Evolutionary conservation across 75 land plant genomes (phyloP).

Genomic region (Pinus tabuliformis): DNA sequence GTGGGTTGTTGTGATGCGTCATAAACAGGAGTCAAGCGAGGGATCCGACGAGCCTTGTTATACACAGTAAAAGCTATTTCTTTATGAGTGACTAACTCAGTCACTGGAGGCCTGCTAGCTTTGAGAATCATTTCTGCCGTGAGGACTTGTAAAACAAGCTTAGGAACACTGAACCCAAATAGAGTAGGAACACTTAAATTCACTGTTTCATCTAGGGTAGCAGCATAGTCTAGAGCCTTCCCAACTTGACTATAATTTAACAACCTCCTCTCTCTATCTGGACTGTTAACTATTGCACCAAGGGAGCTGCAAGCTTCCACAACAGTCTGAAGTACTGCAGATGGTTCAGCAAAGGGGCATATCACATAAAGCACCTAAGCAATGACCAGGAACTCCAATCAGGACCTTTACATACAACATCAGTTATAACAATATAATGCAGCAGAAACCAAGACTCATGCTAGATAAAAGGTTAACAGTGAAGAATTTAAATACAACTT

Average conservation of each 20-base stretch:
- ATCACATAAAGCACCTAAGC: slow-evolving; percentile 84
- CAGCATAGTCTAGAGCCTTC: slow-evolving; percentile 42
- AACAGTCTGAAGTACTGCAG: slow-evolving; percentile 68
- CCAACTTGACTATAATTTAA: slow-evolving; percentile 41
- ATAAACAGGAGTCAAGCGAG: slow-evolving; percentile 27
- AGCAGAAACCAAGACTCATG: not conserved
- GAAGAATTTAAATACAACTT: not conserved
- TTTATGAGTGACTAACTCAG: slow-evolving; percentile 63
- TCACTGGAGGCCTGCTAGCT: slow-evolving; percentile 51
- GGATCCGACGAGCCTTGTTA: slow-evolving; percentile 81
- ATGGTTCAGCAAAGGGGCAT: slow-evolving; percentile 86
- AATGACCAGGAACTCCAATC: slow-evolving; percentile 5
- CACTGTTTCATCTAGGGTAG: slow-evolving; percentile 57
- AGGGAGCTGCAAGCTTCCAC: slow-evolving; percentile 71
- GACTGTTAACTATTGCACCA: slow-evolving; percentile 48
- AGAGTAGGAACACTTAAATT: slow-evolving; percentile 40
- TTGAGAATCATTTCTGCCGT: slow-evolving; percentile 80
- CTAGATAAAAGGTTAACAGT: not conserved
- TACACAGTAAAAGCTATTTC: slow-evolving; percentile 92
- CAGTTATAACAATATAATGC: not conserved
- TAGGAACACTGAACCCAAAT: slow-evolving; percentile 72
- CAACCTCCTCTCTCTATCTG: slow-evolving; percentile 58
- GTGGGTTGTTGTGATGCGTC: slow-evolving; percentile 33
- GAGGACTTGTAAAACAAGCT: slow-evolving; percentile 79
- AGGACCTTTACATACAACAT: not conserved